phyloP scores from a whole-genome alignment of 176 grass and related monocot genomes.

The Dactylis glomerata region DNA sequence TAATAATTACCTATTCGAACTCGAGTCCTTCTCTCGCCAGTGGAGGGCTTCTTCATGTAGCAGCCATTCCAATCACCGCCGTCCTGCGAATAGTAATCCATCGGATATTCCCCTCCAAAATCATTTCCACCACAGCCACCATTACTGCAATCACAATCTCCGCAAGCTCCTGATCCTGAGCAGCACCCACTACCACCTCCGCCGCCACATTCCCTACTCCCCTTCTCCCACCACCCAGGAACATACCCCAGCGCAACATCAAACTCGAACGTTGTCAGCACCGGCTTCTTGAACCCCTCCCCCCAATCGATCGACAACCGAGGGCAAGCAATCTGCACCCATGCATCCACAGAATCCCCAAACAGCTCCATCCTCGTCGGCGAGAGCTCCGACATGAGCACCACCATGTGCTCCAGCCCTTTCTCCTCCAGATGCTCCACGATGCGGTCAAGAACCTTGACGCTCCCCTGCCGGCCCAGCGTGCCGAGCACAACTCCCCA shows the following conservation, averaged over 20 bases:
- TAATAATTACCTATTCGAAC: slow-evolving; percentile 44
- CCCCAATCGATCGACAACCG: slow-evolving; percentile 96
- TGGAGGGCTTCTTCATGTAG: slow-evolving; percentile 68
- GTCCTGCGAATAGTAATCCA: slow-evolving; percentile 96
- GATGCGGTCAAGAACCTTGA: slow-evolving; percentile 70
- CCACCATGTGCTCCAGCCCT: slow-evolving; percentile 64
- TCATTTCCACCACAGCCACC: slow-evolving; percentile 22
- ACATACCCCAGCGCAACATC: slow-evolving; percentile 78
- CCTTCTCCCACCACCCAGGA: slow-evolving; percentile 94
- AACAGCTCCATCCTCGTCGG: slow-evolving; percentile 78
- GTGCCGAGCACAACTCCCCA: slow-evolving; percentile 88
- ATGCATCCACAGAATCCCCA: slow-evolving; percentile 70
- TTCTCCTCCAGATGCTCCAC: slow-evolving; percentile 90
- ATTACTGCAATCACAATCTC: slow-evolving; percentile 17
- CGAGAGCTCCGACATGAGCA: slow-evolving; percentile 95
- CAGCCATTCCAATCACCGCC: slow-evolving; percentile 94
- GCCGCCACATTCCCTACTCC: not conserved
- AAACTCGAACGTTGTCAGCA: slow-evolving; percentile 94
- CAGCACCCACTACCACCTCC: slow-evolving; percentile 13
- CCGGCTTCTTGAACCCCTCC: slow-evolving; percentile 75
- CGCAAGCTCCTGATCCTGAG: slow-evolving; percentile 30
- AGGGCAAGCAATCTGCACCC: slow-evolving; percentile 95
- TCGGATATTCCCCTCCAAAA: slow-evolving; percentile 63
- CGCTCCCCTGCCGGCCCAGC: slow-evolving; percentile 73
- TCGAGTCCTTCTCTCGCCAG: slow-evolving; percentile 38